Evolutionary conservation across 192 early-diverging fungal species (phyloP), one percentile per base, ranked within the genome.

Genomic region (Gaertneriomyces sp.): DNA sequence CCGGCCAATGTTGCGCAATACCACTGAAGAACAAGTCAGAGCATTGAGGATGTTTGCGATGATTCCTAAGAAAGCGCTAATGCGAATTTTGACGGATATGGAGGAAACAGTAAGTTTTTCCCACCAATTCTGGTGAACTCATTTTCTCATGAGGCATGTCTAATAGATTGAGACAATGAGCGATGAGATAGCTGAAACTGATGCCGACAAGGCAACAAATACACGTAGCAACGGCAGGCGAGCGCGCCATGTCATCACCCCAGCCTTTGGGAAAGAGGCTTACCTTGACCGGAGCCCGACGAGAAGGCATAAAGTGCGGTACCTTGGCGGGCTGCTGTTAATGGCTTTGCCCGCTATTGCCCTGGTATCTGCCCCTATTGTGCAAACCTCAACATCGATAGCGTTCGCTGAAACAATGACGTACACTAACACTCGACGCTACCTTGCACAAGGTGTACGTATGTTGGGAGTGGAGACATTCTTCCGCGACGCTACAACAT

Each of bases 81-180:
- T 70, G 53, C 41, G 47, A 38, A 70, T 70, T 41, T 43, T 70
- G 1, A 70, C 69, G 20, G 61, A 63, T 14, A 10, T 70, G n/a
- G 69, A 70, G 56, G 69, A 70, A 47, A 60, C 54, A 61, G 58
- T 69, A 51, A 42, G 11, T 53, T 45, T 10, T 0, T 42, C 39
- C 38, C 19, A 11, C 14, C 47, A 39, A 53, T 41, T 44, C 4
- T 3, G 7, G 59, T 0, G 3, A 11, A 42, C n/a, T 44, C 59
- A 14, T 12, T 6, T 16, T 45, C 11, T n/a, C 49, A 12, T 63
- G 20, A 9, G 19, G n/a, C 47, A 49, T 51, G 10, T 51, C 8
- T 67, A 8, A 0, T 17, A 70, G 61, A 56, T 63, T 33, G 69
- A 70, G 45, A 40, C 42, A 7, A 63, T 70, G 11, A 19, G 52